Conservation (phyloP, 2,329 filamentous ascomycete genomes). For the Myriosclerotinia scirpicola region DNA sequence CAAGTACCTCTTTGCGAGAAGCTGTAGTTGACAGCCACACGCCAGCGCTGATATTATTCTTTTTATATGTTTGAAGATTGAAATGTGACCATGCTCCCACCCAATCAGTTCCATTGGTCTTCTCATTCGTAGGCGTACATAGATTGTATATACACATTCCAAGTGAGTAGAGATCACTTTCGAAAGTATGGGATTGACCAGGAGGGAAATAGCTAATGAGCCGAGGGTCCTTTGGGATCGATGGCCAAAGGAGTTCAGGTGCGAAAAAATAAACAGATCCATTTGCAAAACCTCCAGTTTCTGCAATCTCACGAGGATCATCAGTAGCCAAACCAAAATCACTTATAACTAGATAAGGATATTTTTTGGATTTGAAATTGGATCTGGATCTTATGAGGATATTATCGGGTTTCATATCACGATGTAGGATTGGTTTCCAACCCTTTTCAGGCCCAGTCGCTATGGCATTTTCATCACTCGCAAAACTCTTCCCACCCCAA, state of each 20-base stretch:
- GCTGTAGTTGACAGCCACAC: not conserved
- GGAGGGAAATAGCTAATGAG: conserved; percentile 22
- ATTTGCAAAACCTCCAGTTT: not conserved
- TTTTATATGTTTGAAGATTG: conserved; percentile 5
- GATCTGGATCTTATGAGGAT: conserved; percentile 35
- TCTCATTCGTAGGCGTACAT: conserved; percentile 5
- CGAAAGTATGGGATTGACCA: conserved; percentile 24
- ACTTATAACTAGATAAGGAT: conserved; percentile 36
- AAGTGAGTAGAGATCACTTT: conserved; percentile 36
- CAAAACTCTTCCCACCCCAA: conserved; percentile 26
- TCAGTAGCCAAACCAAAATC: conserved; percentile 38
- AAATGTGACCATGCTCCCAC: conserved; percentile 16
- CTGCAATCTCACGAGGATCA: conserved; percentile 24
- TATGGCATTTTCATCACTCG: conserved; percentile 17
- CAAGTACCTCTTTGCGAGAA: not conserved
- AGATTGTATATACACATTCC: conserved; percentile 32
- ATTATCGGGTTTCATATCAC: conserved; percentile 40
- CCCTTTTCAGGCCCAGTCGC: not conserved
- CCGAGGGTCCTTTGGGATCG: conserved; percentile 23
- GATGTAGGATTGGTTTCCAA: conserved; percentile 37
- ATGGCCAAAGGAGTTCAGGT: conserved; percentile 31
- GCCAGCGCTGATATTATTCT: not conserved
- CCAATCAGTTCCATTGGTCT: not conserved
- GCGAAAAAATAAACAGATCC: conserved; percentile 31
- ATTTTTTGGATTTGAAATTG: conserved; percentile 30